Evolutionary conservation across 305 asterid species (phyloP), one percentile per base, ranked within the genome.

Genomic region (Rubia tinctorum): DNA sequence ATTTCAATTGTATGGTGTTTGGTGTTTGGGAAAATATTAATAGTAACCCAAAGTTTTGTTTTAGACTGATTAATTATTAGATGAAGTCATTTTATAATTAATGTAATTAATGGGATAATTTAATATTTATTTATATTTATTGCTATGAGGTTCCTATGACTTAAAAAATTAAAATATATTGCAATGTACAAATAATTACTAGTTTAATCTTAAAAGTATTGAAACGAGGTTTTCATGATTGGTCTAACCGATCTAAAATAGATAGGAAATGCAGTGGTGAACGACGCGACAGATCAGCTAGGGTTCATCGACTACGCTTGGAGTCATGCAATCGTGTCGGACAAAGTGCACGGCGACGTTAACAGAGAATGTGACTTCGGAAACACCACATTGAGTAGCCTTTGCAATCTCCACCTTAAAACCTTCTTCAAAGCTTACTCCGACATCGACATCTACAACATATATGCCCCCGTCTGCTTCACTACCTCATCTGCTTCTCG

Each of bases 381-480:
- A 37, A 77, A 59, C 42, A 25, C 68, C n/a, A 77, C 17, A 14
- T 6, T 73, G 12, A 77, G 65, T 1, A 20, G 6, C 9, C 6
- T 2, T 2, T 77, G 81, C 15, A 13, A n/a, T 25, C 0, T 45
- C 2, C 65, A 44, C 20, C 39, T 77, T 2, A 58, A 43, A 47
- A 56, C 55, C 8, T 59, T 77, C 71, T 45, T 72, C 4, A 20
- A 59, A 12, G 70, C 76, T 7, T 77, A 72, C 34, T 66, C 70
- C 17, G 77, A 68, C 51, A 77, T 77, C 27, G 81, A 77, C 77
- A 77, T 77, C 71, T 77, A 77, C 73, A 77, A 67, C 71, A 72
- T 77, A 11, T 77, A 72, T 61, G 81, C 77, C 6, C 81, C 81
- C 25, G 49, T 66, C 51, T 77, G 81, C 66, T 44, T 64, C 10